Base-by-base conservation (phyloP, 2,329 filamentous ascomycete species). In the Metarhizium robertsii region DNA sequence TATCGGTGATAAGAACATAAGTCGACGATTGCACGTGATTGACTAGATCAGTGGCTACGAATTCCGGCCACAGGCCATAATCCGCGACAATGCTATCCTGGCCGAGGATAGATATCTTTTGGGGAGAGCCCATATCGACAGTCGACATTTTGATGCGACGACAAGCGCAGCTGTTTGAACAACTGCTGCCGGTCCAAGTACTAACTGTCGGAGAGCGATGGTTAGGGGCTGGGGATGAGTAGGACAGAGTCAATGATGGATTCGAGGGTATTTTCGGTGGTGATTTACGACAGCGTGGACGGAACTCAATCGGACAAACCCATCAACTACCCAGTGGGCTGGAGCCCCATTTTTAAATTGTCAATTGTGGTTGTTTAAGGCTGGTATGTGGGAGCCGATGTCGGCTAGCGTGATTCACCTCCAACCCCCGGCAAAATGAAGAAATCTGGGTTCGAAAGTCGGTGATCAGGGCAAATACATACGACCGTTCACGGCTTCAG, bases 1-100 rank as follows among this genome's bases (percentile, higher is more conserved):
- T 95, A 73, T 99, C 94, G 71, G 94, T 97, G 66, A 99, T 89
- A 59, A 99, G 85, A 57, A 97, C 87, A 70, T 97, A 99, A 58
- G 92, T 97, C 18, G 91, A 95, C 20, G 92, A 94, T 52, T 81
- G 73, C 58, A 94, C 78, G 68, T 87, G 88, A 55, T 79, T 73
- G 59, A 97, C 77, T 55, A 99, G 79, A 72, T 99, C 92, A 62
- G 85, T 74, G 53, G 86, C 84, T 60, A 97, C 85, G 69, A 88
- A 94, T 67, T 80, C 80, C 60, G 86, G 82, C 90, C 92, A 96
- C 55, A 99, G 82, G 61, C 87, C 90, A 69, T 95, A 90, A 69
- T 96, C 90, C 66, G 96, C 86, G 60, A 96, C 79, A 64, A 99
- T 97, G 66, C 87, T 87, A 63, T 96, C 90, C 66, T 89, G 88